These are phyloP conservation scores for Aspergillus leporis DNA, from an alignment of 495 filamentous ascomycete species.

Conservation along the genomic window DNA sequence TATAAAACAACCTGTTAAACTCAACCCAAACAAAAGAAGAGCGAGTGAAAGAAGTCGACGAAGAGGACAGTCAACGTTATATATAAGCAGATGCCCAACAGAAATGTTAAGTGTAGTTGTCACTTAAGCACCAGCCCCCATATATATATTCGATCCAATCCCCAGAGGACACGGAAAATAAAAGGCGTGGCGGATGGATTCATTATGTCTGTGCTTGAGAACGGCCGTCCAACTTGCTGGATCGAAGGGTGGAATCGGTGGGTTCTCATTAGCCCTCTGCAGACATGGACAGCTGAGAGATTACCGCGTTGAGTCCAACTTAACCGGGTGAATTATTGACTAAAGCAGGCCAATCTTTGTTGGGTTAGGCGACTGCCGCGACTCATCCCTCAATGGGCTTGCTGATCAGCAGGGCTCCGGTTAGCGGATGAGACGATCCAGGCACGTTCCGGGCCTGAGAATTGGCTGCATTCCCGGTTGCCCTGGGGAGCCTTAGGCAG, in stretches of 20 bases:
- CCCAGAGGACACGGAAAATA: constrained; percentile 5
- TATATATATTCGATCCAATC: background rate
- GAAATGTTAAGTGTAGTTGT: background rate
- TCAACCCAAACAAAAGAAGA: background rate
- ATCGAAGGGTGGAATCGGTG: constrained; percentile 7
- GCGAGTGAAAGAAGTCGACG: background rate
- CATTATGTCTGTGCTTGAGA: constrained; percentile 10
- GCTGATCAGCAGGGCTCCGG: constrained; percentile 21
- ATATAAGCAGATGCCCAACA: background rate
- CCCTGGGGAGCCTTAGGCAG: constrained; percentile 8
- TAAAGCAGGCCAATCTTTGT: constrained; percentile 8
- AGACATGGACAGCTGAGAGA: constrained; percentile 2
- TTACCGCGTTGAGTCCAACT: constrained; percentile 1
- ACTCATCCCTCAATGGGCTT: constrained; percentile 5
- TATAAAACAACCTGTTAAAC: background rate
- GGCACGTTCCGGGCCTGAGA: constrained; percentile 21
- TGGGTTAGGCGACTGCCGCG: constrained; percentile 3
- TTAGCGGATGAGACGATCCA: constrained; percentile 21
- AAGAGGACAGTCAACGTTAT: background rate
- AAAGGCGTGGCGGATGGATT: constrained; percentile 13
- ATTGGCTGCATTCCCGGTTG: constrained; percentile 7
- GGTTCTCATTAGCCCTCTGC: background rate
- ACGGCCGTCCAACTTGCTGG: constrained; percentile 2
- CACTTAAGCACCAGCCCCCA: background rate
- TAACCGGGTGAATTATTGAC: constrained; percentile 4